Evolutionary conservation across 2,329 filamentous ascomycete genomes (phyloP), one percentile per base, ranked within the genome.

Genomic region (Fusarium burgessii): DNA sequence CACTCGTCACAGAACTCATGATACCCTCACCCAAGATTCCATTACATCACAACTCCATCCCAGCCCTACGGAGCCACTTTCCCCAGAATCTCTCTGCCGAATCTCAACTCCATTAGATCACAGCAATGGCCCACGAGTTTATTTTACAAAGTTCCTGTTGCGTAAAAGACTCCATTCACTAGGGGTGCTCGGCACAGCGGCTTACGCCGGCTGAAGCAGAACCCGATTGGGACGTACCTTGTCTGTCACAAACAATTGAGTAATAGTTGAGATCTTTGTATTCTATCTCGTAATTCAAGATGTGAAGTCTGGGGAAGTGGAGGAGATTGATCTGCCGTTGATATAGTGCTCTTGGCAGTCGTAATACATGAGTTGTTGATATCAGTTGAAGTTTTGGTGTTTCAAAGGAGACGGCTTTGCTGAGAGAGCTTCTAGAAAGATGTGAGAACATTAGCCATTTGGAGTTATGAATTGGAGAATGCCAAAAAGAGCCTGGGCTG

Each of bases 241-340:
- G 68, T 32, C 57, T 0, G 0, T 14, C 23, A 29, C 35, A 70
- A 66, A 72, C 36, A 35, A 47, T 71, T 72, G 51, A 58, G 69
- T 72, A 71, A 72, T 71, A 56, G 41, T 51, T 58, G 40, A 58
- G 59, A 56, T 56, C 33, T 29, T 23, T 69, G 46, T 42, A 33
- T 57, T 59, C 13, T 29, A 55, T 72, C 29, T 69, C 54, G 68
- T 71, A 72, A 71, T 69, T 41, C 14, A 10, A 57, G 45, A 50
- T 60, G 38, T 6, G 14, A 60, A 64, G 27, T 72, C 69, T 59
- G 69, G 69, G 69, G 69, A 70, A 66, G 61, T 56, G 68, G 59
- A 72, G 40, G 59, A 54, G 12, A 4, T n/a, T 13, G 9, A 29
- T 42, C 32, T 36, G 36, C 27, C 36, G 47, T 49, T 38, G 10